phyloP scores from a whole-genome alignment of 148 eudicot genomes.

The Persicaria maculosa region DNA sequence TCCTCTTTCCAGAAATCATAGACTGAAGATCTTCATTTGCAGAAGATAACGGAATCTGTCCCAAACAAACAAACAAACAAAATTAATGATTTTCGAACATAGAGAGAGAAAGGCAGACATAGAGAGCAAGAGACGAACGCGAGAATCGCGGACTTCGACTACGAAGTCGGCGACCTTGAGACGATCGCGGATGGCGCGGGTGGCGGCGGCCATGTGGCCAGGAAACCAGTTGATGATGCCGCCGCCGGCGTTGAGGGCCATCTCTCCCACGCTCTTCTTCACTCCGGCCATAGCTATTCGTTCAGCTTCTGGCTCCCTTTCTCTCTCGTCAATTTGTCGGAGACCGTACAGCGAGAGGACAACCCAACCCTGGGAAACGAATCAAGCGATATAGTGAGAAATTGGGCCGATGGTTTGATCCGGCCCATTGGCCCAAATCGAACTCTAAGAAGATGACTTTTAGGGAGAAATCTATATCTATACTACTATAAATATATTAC shows the following conservation, averaged over 20 bases:
- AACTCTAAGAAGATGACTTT: too few relatives aligned
- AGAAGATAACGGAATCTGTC: slow-evolving; percentile 87
- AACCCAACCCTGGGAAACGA: neutral
- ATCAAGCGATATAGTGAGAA: too few relatives aligned
- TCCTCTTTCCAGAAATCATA: slow-evolving; percentile 61
- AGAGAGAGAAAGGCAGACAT: slow-evolving; percentile 7
- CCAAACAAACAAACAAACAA: slow-evolving; percentile 6
- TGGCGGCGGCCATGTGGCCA: slow-evolving; percentile 98
- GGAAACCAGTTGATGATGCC: slow-evolving; percentile 92
- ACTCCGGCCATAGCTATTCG: slow-evolving; percentile 24
- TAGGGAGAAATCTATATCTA: too few relatives aligned
- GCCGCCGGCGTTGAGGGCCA: slow-evolving; percentile 70
- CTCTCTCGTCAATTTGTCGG: neutral
- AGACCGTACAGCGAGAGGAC: neutral
- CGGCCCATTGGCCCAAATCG: too few relatives aligned
- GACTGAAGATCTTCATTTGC: slow-evolving; percentile 74
- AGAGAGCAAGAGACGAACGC: slow-evolving; percentile 30
- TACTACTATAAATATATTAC: too few relatives aligned
- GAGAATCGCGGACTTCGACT: slow-evolving; percentile 91
- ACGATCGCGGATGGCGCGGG: slow-evolving; percentile 84
- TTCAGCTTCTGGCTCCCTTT: neutral
- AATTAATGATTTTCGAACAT: neutral
- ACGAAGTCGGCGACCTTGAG: slow-evolving; percentile 89
- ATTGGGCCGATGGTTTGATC: too few relatives aligned
- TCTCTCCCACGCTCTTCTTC: slow-evolving; percentile 49